phyloP scores from a whole-genome alignment of 1,284 basidiomycete genomes.

The Thecaphora thlaspeos region DNA sequence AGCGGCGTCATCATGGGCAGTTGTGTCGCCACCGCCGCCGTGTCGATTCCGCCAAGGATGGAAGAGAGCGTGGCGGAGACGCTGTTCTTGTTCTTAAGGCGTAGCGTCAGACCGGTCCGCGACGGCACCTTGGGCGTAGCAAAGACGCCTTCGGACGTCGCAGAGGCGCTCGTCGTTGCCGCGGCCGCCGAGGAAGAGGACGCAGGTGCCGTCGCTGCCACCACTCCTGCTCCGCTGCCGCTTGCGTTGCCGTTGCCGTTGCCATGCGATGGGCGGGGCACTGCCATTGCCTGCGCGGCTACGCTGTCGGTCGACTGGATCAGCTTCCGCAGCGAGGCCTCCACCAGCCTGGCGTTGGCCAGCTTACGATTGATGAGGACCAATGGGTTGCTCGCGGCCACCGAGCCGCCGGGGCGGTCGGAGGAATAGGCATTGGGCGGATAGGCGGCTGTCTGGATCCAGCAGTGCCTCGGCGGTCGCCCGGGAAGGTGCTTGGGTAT shows the following conservation, averaged over 20 bases:
- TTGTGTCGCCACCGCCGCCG: too few species aligned
- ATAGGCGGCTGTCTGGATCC: conserved; percentile 44
- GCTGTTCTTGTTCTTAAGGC: conserved; percentile 25
- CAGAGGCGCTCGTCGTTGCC: conserved; percentile 1
- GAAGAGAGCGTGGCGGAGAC: conserved; percentile 10
- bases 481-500: conserved; percentile 41
- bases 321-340: conserved; percentile 35
- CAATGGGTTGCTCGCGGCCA: conserved; percentile 24
- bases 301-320: conserved; percentile 43
- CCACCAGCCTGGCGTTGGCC: conserved; percentile 46
- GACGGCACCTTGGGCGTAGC: conserved; percentile 19
- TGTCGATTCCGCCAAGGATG: too few species aligned
- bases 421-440: conserved; percentile 26
- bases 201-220: background rate
- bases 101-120: conserved; percentile 16
- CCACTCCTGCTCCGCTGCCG: background rate
- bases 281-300: conserved; percentile 22
- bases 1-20: too few species aligned
- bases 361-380: conserved; percentile 44
- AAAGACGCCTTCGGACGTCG: conserved; percentile 4
- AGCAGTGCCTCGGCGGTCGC: conserved; percentile 42
- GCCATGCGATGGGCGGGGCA: too few species aligned
- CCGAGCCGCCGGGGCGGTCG: conserved; percentile 4
- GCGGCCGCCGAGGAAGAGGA: background rate
- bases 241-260: conserved; percentile 3